phyloP scores from a whole-genome alignment of 495 filamentous ascomycete genomes.

The Parmelia sp. region DNA sequence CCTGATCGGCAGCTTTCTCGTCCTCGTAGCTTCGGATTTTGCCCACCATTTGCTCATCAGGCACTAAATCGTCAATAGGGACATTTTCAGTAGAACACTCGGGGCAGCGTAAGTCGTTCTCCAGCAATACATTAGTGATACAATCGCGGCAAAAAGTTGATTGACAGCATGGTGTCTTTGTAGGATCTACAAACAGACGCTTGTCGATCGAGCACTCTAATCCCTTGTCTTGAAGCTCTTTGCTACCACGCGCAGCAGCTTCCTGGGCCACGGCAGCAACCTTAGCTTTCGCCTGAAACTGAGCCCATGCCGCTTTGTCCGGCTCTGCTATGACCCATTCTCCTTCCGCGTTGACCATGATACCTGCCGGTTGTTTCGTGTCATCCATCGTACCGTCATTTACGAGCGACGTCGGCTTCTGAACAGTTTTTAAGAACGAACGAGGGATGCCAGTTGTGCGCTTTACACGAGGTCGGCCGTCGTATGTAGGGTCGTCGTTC shows the following conservation, averaged over 20 bases:
- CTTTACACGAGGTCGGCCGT: conserved; percentile 84
- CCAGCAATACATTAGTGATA: conserved; percentile 94
- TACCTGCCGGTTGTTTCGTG: conserved; percentile 67
- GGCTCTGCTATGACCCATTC: conserved; percentile 93
- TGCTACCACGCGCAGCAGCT: conserved; percentile 63
- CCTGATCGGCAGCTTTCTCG: conserved; percentile 55
- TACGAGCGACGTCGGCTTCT: conserved; percentile 71
- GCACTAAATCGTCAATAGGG: conserved; percentile 80
- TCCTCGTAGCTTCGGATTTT: conserved; percentile 49
- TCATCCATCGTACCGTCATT: conserved; percentile 70
- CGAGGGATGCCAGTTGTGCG: conserved; percentile 92
- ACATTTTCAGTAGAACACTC: conserved; percentile 84
- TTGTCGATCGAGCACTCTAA: conserved; percentile 93
- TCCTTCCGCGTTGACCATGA: conserved; percentile 97
- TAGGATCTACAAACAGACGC: conserved; percentile 92
- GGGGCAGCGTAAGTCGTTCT: conserved; percentile 94
- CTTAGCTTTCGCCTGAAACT: conserved; percentile 89
- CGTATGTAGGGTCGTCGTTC: conserved; percentile 92
- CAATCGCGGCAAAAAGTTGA: conserved; percentile 98
- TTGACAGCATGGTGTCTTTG: conserved; percentile 95
- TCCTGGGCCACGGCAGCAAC: conserved; percentile 70
- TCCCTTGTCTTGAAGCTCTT: conserved; percentile 75
- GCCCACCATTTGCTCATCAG: conserved; percentile 61
- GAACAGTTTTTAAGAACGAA: conserved; percentile 87
- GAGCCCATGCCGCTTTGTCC: conserved; percentile 91